phyloP scores from a whole-genome alignment of 441 rosid genomes.

The Theobroma grandiflorum region DNA sequence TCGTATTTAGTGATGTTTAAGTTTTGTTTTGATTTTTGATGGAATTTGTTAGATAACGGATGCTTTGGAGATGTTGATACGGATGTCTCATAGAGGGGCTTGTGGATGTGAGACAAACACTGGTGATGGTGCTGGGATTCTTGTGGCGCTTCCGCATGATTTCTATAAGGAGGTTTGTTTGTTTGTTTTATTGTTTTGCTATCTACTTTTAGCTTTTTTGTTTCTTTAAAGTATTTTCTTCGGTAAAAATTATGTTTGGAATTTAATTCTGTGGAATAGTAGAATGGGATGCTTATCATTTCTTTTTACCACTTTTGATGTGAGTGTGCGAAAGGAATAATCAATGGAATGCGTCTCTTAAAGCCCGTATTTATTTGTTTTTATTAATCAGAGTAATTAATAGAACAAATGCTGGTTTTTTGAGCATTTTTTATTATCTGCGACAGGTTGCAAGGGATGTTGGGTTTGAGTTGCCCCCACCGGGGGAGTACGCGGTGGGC shows the following conservation, averaged over 20 bases:
- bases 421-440: slow-evolving; percentile 15
- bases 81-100: slow-evolving; percentile 99
- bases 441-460: slow-evolving; percentile 68
- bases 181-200: neutral
- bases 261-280: neutral
- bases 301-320: neutral
- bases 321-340: neutral
- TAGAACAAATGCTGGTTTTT: neutral
- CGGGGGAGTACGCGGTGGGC: slow-evolving; percentile 95
- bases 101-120: slow-evolving; percentile 99
- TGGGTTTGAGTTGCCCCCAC: slow-evolving; percentile 86
- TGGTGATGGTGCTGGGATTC: slow-evolving; percentile 99
- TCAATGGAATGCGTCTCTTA: neutral
- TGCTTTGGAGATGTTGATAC: slow-evolving; percentile 94
- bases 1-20: slow-evolving; percentile 16
- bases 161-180: slow-evolving; percentile 74
- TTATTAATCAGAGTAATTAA: neutral
- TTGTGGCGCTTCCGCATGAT: slow-evolving; percentile 88
- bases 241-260: neutral
- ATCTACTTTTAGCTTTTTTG: neutral
- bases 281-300: neutral
- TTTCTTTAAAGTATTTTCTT: neutral
- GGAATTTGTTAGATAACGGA: slow-evolving; percentile 67
- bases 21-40: neutral
- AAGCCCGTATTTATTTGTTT: neutral